These are phyloP conservation scores for Oenanthe javanica DNA, from an alignment of 140 eudicot genomes.

Conservation along the genomic window DNA sequence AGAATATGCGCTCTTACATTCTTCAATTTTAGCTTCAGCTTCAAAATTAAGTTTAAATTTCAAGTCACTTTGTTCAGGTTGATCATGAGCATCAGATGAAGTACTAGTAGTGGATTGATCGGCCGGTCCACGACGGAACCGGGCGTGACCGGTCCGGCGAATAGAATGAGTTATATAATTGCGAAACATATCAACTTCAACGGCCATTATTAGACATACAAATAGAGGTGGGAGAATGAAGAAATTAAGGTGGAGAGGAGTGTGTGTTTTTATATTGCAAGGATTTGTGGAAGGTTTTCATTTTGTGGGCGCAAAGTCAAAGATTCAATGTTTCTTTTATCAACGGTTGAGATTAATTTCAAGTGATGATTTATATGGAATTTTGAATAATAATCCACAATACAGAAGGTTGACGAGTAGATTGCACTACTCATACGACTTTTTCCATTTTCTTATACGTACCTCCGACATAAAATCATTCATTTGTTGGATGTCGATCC, in stretches of 20 bases:
- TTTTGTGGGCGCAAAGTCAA: neutral
- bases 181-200: conserved; percentile 30
- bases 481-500: neutral
- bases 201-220: neutral
- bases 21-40: neutral
- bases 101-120: conserved; percentile 2
- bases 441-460: neutral
- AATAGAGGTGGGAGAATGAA: neutral
- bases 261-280: neutral
- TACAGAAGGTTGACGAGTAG: neutral
- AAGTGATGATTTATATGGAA: neutral
- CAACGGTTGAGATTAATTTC: neutral
- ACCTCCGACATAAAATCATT: neutral
- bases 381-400: neutral
- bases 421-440: neutral
- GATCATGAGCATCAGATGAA: conserved; percentile 6
- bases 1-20: neutral
- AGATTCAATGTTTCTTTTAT: neutral
- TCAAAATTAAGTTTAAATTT: neutral
- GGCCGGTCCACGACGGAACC: conserved; percentile 59
- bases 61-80: neutral
- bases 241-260: neutral
- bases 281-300: neutral
- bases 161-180: conserved; percentile 1
- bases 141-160: conserved; percentile 74